A percentile compares a stretch with the other conserved stretches of the same genome.
These are phyloP conservation scores for Erodium trifolium DNA, from an alignment of 441 rosid genomes.

Conservation along the genomic window DNA sequence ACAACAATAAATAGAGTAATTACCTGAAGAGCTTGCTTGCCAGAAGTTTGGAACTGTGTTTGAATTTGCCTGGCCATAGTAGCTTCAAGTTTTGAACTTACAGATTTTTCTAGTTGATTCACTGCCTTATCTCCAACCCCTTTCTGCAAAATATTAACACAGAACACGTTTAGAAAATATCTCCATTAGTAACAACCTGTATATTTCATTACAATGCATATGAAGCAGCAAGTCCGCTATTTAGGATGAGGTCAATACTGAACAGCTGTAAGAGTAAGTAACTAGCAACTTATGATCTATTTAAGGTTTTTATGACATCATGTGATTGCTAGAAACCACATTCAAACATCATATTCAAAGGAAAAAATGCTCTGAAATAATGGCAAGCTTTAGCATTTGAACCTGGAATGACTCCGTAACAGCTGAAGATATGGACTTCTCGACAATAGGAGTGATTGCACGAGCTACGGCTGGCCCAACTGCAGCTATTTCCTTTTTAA, in stretches of 20 bases:
- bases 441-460: slow-evolving; percentile 32
- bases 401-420: slow-evolving; percentile 46
- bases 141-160: slow-evolving; percentile 37
- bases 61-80: slow-evolving; percentile 66
- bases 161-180: slow-evolving; percentile 1
- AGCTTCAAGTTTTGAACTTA: slow-evolving; percentile 56
- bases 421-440: slow-evolving; percentile 33
- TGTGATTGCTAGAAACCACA: background rate
- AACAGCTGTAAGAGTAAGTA: slow-evolving; percentile 8
- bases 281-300: slow-evolving; percentile 6
- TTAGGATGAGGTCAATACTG: background rate
- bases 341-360: background rate
- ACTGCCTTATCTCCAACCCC: slow-evolving; percentile 70
- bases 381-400: slow-evolving; percentile 15
- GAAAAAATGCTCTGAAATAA: slow-evolving; percentile 10
- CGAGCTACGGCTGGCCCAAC: slow-evolving; percentile 39
- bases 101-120: slow-evolving; percentile 57
- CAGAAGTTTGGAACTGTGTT: slow-evolving; percentile 53
- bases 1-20: background rate
- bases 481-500: slow-evolving; percentile 38
- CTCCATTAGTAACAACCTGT: slow-evolving; percentile 5
- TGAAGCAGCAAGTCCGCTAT: slow-evolving; percentile 4
- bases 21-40: slow-evolving; percentile 39
- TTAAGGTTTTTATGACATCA: background rate
- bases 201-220: slow-evolving; percentile 6